Conservation (phyloP, 225 moss, liverwort and hornwort genomes). For the Bryum argenteum region DNA sequence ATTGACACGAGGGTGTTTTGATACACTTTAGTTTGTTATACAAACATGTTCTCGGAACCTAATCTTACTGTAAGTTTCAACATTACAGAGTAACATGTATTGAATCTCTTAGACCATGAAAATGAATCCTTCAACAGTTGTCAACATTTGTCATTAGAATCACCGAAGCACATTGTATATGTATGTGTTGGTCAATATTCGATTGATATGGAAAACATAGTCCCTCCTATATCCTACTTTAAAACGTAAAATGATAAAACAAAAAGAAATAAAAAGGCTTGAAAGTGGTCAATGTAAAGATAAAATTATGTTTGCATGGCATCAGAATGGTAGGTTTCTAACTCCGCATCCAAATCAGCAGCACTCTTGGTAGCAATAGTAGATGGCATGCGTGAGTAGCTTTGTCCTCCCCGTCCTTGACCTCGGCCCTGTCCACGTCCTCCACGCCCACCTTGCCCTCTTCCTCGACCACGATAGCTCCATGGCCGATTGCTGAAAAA, state of each 20-base stretch:
- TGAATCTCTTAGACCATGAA: too few relatives aligned
- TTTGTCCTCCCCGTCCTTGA: conserved; percentile 34
- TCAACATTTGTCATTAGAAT: too few relatives aligned
- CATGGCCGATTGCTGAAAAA: conserved; percentile 32
- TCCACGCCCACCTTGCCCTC: conserved; percentile 56
- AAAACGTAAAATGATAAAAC: neutral
- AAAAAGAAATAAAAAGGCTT: neutral
- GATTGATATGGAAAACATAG: too few relatives aligned
- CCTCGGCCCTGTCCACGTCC: conserved; percentile 43
- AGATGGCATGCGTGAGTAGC: conserved; percentile 28
- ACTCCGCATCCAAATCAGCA: conserved; percentile 83
- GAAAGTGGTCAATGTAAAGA: neutral
- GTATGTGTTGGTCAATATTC: too few relatives aligned
- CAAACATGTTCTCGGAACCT: too few relatives aligned
- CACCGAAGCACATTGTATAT: too few relatives aligned
- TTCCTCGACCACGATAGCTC: conserved; percentile 40
- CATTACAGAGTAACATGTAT: too few relatives aligned
- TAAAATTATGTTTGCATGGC: conserved; percentile 71
- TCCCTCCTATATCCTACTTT: neutral
- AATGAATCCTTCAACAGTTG: too few relatives aligned
- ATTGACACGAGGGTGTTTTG: too few relatives aligned
- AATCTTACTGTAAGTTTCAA: too few relatives aligned
- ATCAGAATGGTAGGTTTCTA: conserved; percentile 85
- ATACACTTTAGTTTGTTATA: too few relatives aligned
- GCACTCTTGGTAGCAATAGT: conserved; percentile 65